Percentiles rank a stretch among this genome's conserved stretches.
These are phyloP conservation scores for Chaetomiaceae sp. DNA, from an alignment of 2,329 filamentous ascomycete genomes.

Conservation along the genomic window DNA sequence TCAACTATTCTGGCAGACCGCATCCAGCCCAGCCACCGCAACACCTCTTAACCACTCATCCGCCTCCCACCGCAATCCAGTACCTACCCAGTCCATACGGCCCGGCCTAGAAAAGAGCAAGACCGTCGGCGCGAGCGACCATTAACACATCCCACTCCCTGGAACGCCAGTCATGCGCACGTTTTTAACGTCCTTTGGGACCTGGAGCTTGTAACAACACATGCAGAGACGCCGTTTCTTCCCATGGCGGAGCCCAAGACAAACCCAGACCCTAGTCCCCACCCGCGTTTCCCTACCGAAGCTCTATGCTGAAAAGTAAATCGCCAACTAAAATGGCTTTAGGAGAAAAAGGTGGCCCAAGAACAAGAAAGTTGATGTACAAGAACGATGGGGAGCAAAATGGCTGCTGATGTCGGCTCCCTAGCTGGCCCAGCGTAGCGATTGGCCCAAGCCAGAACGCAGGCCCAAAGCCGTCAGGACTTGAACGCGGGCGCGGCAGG, in stretches of 20 bases:
- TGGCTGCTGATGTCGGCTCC: neutral
- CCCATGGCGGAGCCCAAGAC: neutral
- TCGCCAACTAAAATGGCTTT: constrained; percentile 17
- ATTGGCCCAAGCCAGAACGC: too few relatives aligned
- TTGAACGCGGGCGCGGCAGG: neutral
- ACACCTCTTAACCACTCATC: too few relatives aligned
- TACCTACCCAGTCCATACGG: too few relatives aligned
- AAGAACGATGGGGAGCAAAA: constrained; percentile 10
- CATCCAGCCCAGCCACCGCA: too few relatives aligned
- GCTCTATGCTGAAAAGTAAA: constrained; percentile 19
- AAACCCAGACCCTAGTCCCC: neutral
- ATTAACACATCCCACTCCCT: constrained; percentile 1
- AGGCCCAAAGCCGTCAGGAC: neutral
- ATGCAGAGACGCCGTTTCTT: constrained; percentile 12
- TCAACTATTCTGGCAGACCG: too few relatives aligned
- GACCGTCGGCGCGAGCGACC: too few relatives aligned
- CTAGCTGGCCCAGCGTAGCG: too few relatives aligned
- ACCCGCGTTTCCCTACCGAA: constrained; percentile 10
- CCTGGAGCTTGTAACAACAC: constrained; percentile 8
- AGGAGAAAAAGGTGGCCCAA: constrained; percentile 7
- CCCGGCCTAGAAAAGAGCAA: too few relatives aligned
- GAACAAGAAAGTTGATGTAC: constrained; percentile 20
- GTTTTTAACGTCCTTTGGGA: constrained; percentile 15
- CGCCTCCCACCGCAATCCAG: too few relatives aligned
- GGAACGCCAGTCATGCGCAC: constrained; percentile 22